Base-by-base conservation (phyloP, 2,329 filamentous ascomycete genomes). In the Uncinocarpus reesii region DNA sequence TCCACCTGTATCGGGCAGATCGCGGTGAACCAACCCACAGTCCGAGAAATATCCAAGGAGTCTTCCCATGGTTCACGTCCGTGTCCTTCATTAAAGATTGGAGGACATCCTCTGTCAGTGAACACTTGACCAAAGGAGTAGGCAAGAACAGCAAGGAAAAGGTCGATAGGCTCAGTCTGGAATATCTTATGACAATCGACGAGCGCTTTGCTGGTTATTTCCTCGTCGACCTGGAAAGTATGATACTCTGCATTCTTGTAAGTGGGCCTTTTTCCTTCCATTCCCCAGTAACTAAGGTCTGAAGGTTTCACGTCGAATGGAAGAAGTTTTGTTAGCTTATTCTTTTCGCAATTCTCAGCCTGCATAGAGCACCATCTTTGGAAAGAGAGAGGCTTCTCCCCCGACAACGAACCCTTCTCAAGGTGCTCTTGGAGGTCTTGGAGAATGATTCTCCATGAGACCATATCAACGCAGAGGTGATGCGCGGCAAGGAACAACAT, bases 1-100 rank as follows among this genome's bases (percentile, higher is more conserved):
- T 58, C 52, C 1, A 69, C 57, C 41, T 62, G 58, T 3, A 72
- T 54, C n/a, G 71, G 71, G n/a, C 63, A 67, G 44, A 74, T 62
- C 31, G 70, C 70, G 0, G 71, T 74, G 48, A 74, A 75, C 72
- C 72, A 75, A 5, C 72, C 72, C 5, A 74, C 64, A 0, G 71
- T 74, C 24, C 66, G 57, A 0, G 71, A 71, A 3, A 73, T 60
- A 45, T 74, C 71, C 40, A 73, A 60, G 16, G 57, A 62, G 2
- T 61, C 38, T 46, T 69, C 62, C 61, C 69, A 72, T 0, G 68
- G 52, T 53, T 74, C 71, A 24, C 72, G 66, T 4, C 71, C 72
- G 49, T 74, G 71, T 0, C 71, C 70, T 59, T 75, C 72, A 38
- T 72, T 74, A 54, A 70, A 72, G 13, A 75, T 61, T 0, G 69